A percentile compares a stretch with the other conserved stretches of the same genome.
Evolutionary conservation across 768 basidiomycete species (phyloP).

Genomic region (Podaxis sp.): DNA sequence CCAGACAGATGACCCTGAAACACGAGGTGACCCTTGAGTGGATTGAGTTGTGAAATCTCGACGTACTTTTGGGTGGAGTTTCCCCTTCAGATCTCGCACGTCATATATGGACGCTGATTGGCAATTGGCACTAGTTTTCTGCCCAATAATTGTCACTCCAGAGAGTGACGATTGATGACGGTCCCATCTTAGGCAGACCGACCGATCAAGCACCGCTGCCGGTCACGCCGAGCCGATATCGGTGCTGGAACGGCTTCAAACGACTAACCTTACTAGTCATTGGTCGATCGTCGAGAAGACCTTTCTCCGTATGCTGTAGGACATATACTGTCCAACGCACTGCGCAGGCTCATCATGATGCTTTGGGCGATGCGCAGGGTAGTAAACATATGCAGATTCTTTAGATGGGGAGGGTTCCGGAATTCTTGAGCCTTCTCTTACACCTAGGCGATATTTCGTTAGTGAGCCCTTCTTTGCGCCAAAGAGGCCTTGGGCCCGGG

Average conservation of each 20-base stretch:
- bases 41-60: neutral
- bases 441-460: neutral
- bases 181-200: neutral
- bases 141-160: conserved; percentile 3
- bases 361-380: conserved; percentile 2
- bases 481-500: conserved; percentile 6
- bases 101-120: neutral
- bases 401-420: neutral
- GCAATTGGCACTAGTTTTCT: neutral
- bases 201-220: neutral
- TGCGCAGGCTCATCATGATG: conserved; percentile 2
- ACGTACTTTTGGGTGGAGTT: neutral
- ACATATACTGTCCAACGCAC: conserved; percentile 3
- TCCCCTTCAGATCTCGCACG: neutral
- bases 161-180: conserved; percentile 1
- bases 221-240: neutral
- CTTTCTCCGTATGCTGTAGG: neutral
- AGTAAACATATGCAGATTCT: neutral
- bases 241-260: neutral
- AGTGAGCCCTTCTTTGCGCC: neutral
- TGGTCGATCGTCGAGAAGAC: neutral
- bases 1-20: conserved; percentile 3
- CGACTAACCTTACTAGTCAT: neutral
- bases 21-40: conserved; percentile 1
- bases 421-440: neutral